Percentiles rank a stretch among this genome's conserved stretches.
Conservation (phyloP, 345 rosid species). For the Citrus medica region DNA sequence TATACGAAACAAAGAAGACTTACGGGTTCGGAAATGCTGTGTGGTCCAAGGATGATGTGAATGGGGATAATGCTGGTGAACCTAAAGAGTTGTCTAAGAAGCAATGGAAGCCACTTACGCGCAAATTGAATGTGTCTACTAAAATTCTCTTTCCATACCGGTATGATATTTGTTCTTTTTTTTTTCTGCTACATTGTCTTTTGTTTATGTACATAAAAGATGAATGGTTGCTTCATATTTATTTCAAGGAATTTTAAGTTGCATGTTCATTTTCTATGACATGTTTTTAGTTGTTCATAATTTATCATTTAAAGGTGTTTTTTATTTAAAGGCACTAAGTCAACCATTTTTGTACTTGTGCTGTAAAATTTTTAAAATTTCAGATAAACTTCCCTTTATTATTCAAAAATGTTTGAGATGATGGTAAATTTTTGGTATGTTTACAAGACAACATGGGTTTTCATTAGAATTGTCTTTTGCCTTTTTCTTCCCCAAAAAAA, state of each 20-base stretch:
- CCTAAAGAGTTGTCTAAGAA: constrained; percentile 21
- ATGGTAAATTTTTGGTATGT: not conserved
- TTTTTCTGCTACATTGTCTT: not conserved
- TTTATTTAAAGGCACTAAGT: not conserved
- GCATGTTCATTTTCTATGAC: not conserved
- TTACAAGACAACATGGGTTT: not conserved
- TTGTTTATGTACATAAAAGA: not conserved
- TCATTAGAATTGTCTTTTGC: not conserved
- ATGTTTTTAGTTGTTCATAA: not conserved
- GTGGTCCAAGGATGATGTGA: constrained; percentile 36
- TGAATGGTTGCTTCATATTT: not conserved
- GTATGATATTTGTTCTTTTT: constrained; percentile 12
- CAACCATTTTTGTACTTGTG: not conserved
- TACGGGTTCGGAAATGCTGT: constrained; percentile 53
- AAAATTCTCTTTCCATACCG: constrained; percentile 49
- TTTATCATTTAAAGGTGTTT: not conserved
- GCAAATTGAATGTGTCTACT: constrained; percentile 38
- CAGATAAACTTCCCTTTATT: not conserved
- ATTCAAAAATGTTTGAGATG: not conserved
- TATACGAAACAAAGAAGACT: constrained; percentile 41
- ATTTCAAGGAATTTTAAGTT: not conserved
- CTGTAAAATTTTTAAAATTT: not conserved
- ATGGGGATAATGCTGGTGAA: constrained; percentile 18
- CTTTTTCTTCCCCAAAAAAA: too few species aligned
- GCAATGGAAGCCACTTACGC: constrained; percentile 54